Base-by-base conservation (phyloP, 345 rosid species). In the Gossypium mustelinum region DNA sequence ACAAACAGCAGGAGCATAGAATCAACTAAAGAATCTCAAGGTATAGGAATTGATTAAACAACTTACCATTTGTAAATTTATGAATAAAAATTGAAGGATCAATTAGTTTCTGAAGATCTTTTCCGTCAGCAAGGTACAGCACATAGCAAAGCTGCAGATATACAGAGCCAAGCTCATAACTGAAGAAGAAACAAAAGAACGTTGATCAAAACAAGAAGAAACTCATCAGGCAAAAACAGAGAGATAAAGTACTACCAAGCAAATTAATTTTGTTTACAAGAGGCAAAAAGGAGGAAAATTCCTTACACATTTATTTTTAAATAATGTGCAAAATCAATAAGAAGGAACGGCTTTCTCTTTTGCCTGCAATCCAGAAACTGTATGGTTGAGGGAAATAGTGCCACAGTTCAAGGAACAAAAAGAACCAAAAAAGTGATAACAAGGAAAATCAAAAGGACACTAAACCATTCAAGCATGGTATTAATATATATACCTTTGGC, bases 61-160 rank as follows among this genome's bases (percentile, higher is more conserved):
- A 81, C 97, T 86, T 86, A 95, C 99, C 64, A 71, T 84, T 84
- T 12, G 92, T 85, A 81, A 87, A 95, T 75, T 87, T 89, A 76
- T 86, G 88, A 77, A 95, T 89, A 74, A 87, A 95, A 58, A 95
- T 86, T 52, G 99, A 95, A 79, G 97, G 99, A 78, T 95, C 98
- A 71, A 87, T 85, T 70, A 89, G 92, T 75, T 87, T 91, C 67
- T 87, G 90, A 76, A 86, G 78, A 70, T 89, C 88, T 64, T 70
- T 60, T 45, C 83, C 82, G 10, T 93, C 89, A 4, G 84, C 84
- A 73, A 91, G 83, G 85, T 84, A 87, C 66, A 93, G 76, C 80
- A 78, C 76, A 81, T 90, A 82, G 78, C 98, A 91, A 44, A 95
- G 93, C 87, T 93, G 97, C 85, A 95, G 84, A 86, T 89, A 93